Evolutionary conservation across 2,329 filamentous ascomycete genomes (phyloP).

Genomic region (Akanthomyces uredinophilus): DNA sequence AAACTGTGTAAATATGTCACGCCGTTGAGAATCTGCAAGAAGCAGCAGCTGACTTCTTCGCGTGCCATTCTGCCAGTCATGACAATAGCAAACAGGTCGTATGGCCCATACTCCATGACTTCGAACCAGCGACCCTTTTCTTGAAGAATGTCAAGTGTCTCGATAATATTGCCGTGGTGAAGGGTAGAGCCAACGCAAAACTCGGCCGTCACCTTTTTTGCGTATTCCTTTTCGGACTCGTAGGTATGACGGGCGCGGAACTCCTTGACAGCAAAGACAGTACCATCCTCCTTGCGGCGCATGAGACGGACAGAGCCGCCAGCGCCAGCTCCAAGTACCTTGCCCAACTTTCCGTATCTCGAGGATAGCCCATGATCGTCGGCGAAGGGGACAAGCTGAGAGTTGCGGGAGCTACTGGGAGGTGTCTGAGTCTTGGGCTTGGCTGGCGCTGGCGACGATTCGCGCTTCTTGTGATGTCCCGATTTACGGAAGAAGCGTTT

Average conservation of each 20-base stretch:
- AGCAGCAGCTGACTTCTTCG: constrained; percentile 85
- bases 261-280: constrained; percentile 96
- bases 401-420: constrained; percentile 39
- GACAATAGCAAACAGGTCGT: constrained; percentile 92
- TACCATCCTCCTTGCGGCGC: constrained; percentile 87
- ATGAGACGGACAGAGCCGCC: constrained; percentile 91
- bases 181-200: constrained; percentile 97
- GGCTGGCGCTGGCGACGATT: constrained; percentile 57
- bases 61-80: constrained; percentile 98
- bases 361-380: constrained; percentile 87
- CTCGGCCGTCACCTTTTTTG: constrained; percentile 96
- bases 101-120: constrained; percentile 98
- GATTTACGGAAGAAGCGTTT: constrained; percentile 94
- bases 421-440: constrained; percentile 45
- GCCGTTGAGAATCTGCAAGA: constrained; percentile 89
- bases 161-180: constrained; percentile 97
- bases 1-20: constrained; percentile 93
- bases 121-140: constrained; percentile 95
- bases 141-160: constrained; percentile 92
- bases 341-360: constrained; percentile 94
- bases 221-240: constrained; percentile 91
- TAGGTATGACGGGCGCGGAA: constrained; percentile 89
- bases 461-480: constrained; percentile 60
- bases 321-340: constrained; percentile 86
- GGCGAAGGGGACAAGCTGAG: constrained; percentile 75